A percentile compares a stretch with the other conserved stretches of the same genome.
These are phyloP conservation scores for Fusarium guadeloupense DNA, from an alignment of 2,329 filamentous ascomycete species.

Conservation along the genomic window DNA sequence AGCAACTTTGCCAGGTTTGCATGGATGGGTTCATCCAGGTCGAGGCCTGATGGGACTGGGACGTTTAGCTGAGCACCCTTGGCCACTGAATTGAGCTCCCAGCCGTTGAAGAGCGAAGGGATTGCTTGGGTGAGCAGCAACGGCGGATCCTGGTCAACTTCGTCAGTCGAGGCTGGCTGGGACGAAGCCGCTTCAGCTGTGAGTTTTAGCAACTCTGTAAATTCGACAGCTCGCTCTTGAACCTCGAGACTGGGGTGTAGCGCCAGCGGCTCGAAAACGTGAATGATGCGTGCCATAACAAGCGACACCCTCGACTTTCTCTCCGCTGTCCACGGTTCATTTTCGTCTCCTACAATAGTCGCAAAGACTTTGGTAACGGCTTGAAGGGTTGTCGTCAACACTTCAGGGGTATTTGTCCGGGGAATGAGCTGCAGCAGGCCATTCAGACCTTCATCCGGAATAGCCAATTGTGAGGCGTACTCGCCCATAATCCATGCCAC, in stretches of 20 bases:
- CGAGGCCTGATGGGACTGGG: slow-evolving; percentile 76
- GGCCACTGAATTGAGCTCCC: slow-evolving; percentile 93
- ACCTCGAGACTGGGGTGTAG: slow-evolving; percentile 90
- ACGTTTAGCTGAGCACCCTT: slow-evolving; percentile 85
- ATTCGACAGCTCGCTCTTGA: slow-evolving; percentile 93
- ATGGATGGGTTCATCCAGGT: slow-evolving; percentile 86
- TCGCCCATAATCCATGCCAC: slow-evolving; percentile 90
- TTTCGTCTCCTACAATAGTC: slow-evolving; percentile 71
- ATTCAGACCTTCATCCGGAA: slow-evolving; percentile 76
- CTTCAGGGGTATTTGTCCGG: slow-evolving; percentile 66
- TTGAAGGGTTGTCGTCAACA: slow-evolving; percentile 83
- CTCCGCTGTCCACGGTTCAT: slow-evolving; percentile 74
- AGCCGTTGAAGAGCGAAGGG: slow-evolving; percentile 83
- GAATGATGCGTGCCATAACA: slow-evolving; percentile 81
- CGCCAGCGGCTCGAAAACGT: slow-evolving; percentile 81
- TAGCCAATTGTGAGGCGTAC: slow-evolving; percentile 76
- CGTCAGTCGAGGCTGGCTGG: slow-evolving; percentile 67
- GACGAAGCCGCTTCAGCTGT: slow-evolving; percentile 81
- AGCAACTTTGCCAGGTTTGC: slow-evolving; percentile 75
- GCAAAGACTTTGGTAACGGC: slow-evolving; percentile 87
- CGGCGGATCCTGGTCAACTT: slow-evolving; percentile 72
- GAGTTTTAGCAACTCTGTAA: slow-evolving; percentile 87
- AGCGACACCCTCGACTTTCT: slow-evolving; percentile 79
- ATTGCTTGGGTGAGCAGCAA: slow-evolving; percentile 90
- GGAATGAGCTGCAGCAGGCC: slow-evolving; percentile 75